Conservation (phyloP, 1,284 basidiomycete species). For the Heterobasidion parviporum region DNA sequence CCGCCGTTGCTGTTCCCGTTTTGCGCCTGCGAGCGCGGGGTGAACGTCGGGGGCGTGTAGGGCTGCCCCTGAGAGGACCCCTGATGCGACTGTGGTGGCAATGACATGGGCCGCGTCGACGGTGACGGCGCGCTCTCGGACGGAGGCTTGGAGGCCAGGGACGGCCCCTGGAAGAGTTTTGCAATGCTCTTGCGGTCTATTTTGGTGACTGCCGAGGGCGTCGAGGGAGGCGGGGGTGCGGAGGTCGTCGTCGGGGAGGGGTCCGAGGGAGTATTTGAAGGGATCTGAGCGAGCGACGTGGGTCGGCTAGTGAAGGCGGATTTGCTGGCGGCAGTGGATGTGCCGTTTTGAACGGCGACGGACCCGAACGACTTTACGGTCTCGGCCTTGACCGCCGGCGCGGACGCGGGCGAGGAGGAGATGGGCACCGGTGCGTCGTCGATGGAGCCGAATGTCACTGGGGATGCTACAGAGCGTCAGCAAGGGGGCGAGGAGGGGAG, state of each 20-base stretch:
- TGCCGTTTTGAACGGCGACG: conserved; percentile 29
- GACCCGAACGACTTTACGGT: conserved; percentile 76
- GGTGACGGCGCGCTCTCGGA: conserved; percentile 33
- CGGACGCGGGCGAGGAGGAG: conserved; percentile 60
- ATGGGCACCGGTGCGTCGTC: conserved; percentile 60
- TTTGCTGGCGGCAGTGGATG: conserved; percentile 5
- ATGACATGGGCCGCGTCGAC: conserved; percentile 22
- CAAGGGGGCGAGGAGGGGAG: not conserved
- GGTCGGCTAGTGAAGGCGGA: conserved; percentile 20
- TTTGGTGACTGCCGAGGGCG: conserved; percentile 25
- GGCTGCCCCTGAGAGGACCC: conserved; percentile 33
- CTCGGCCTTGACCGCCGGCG: conserved; percentile 59
- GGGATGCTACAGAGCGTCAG: conserved; percentile 35
- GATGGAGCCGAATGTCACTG: conserved; percentile 81
- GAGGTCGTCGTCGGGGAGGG: conserved; percentile 25
- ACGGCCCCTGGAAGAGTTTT: conserved; percentile 60
- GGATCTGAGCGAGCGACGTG: conserved; percentile 15
- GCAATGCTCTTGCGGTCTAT: conserved; percentile 48
- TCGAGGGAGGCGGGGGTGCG: conserved; percentile 24
- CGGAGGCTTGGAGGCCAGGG: conserved; percentile 28
- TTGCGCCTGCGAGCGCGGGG: conserved; percentile 21
- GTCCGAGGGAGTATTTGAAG: conserved; percentile 11
- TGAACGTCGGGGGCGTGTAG: conserved; percentile 30
- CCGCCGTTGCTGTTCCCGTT: conserved; percentile 31
- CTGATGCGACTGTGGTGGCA: conserved; percentile 32